Base-by-base conservation (phyloP, 495 filamentous ascomycete species). In the Podospora comata region DNA sequence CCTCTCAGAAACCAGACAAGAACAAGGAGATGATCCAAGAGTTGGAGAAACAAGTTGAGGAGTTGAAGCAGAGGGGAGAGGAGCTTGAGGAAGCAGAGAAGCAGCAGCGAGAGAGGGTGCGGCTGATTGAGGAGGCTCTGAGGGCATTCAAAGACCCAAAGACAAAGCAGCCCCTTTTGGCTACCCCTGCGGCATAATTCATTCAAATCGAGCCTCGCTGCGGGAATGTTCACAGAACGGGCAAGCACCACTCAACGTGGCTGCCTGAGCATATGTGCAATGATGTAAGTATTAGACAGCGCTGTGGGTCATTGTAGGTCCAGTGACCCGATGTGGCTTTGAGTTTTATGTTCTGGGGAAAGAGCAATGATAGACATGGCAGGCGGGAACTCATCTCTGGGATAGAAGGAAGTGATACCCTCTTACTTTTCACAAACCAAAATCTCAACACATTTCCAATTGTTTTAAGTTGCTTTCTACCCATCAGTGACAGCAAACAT, bases 1-100 rank as follows among this genome's bases (percentile, higher is more conserved):
- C 89, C 4, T 85, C 89, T 60, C 80, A 87, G 68, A 98, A 97
- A 77, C 83, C 84, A 26, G 94, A 96, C 71, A 84, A 83, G 53
- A 90, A 85, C 56, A 66, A 73, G 20, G 83, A 85, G 70, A 86
- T 87, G 62, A 82, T 93, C 65, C 89, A 92, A 65, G 91, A 92
- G 70, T 87, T 98, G 5, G 84, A 88, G 16, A 85, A 88, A 64
- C 77, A 84, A 68, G 73, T 92, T 18, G 84, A 88, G 63, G 82
- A 86, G 62, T 73, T 91, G 13, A 83, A 84, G 73, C 76, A 74
- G 67, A 84, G 88, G 60, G 82, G 95, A 32, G 83, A 80, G 34
- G 89, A 90, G 71, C 77, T 92, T 5, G 87, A 90, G 73, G 81
- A 90, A 65, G 84, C 82, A 0, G 88, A 91, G 68, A 86, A 81